Conservation (phyloP, 139 green algal species). For the Chlorella sp. region DNA sequence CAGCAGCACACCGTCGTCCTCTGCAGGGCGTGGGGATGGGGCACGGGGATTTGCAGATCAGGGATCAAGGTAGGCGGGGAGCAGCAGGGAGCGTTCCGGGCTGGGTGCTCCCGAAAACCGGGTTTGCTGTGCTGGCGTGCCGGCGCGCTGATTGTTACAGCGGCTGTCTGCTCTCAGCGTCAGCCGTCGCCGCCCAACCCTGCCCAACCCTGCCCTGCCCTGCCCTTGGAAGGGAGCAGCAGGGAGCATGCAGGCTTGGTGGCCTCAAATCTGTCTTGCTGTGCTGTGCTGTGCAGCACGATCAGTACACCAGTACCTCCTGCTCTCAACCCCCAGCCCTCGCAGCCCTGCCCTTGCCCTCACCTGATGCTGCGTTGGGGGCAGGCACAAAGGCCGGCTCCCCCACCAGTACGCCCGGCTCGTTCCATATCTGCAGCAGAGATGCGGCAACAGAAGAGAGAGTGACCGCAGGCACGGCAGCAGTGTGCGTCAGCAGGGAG, state of each 20-base stretch:
- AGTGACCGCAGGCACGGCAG: too few species aligned
- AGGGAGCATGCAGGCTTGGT: neutral
- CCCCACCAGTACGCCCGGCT: constrained; percentile 59
- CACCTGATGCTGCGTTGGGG: constrained; percentile 46
- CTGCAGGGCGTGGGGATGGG: constrained; percentile 1
- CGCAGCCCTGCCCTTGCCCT: constrained; percentile 44
- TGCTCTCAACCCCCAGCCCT: constrained; percentile 52
- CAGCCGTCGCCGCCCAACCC: too few species aligned
- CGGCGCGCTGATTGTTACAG: too few species aligned
- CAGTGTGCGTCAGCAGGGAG: too few species aligned
- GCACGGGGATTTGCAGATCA: neutral
- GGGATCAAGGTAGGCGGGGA: neutral
- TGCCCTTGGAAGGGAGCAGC: too few species aligned
- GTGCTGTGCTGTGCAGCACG: neutral
- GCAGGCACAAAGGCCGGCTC: constrained; percentile 76
- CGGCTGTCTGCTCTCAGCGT: too few species aligned
- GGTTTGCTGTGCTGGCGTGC: too few species aligned
- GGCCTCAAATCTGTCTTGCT: too few species aligned
- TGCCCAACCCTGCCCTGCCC: too few species aligned
- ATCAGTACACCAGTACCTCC: neutral
- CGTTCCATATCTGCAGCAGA: constrained; percentile 57
- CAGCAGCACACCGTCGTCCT: constrained; percentile 86
- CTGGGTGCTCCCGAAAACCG: too few species aligned
- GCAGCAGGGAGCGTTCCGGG: neutral
- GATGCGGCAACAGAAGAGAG: too few species aligned